Conservation (phyloP, 345 rosid species). For the Salix udensis region DNA sequence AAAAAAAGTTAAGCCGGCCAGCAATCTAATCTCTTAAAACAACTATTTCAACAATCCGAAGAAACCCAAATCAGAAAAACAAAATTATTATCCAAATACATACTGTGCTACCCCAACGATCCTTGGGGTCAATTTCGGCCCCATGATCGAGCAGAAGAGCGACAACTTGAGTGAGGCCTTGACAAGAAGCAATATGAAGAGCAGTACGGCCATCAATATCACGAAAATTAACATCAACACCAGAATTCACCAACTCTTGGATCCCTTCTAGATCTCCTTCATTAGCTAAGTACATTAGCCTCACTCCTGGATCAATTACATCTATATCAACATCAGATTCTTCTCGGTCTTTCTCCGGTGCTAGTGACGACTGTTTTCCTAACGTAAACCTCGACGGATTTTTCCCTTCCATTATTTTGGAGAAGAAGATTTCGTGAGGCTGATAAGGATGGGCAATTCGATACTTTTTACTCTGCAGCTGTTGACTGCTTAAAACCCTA, state of each 20-base stretch:
- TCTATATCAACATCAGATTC: conserved; percentile 32
- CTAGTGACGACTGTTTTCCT: conserved; percentile 70
- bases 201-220: conserved; percentile 83
- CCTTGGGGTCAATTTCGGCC: conserved; percentile 57
- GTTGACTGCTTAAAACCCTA: not conserved
- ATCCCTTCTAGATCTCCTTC: conserved; percentile 79
- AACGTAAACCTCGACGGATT: conserved; percentile 43
- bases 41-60: too few relatives aligned
- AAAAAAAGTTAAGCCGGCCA: not conserved
- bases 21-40: not conserved
- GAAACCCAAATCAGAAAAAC: not conserved
- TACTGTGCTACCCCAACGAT: conserved; percentile 98
- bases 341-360: conserved; percentile 49
- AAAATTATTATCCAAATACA: conserved; percentile 14
- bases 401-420: conserved; percentile 49
- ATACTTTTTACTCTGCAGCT: too few relatives aligned
- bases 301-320: conserved; percentile 49
- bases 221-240: conserved; percentile 66
- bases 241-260: conserved; percentile 58
- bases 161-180: conserved; percentile 58
- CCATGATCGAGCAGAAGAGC: conserved; percentile 53
- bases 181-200: conserved; percentile 87
- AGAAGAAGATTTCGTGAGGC: not conserved
- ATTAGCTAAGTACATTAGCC: conserved; percentile 64
- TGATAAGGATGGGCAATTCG: not conserved